Evolutionary conservation across 1,284 basidiomycete genomes (phyloP).

Genomic region (Tylopilus sp.): DNA sequence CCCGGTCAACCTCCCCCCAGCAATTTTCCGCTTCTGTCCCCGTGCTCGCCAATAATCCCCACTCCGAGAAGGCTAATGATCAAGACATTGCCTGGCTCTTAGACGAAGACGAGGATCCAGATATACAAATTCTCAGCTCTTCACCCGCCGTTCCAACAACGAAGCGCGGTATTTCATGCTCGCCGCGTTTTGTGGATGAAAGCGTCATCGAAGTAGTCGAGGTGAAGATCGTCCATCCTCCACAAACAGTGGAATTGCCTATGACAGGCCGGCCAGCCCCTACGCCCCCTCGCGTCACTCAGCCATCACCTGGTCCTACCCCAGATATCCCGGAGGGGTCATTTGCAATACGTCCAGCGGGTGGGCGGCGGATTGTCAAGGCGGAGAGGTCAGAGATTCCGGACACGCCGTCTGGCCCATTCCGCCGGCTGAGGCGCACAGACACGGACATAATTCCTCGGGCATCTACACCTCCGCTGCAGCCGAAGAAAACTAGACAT

Average conservation of each 20-base stretch:
- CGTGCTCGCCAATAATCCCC: not conserved
- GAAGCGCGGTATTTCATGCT: not conserved
- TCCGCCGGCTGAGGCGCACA: slow-evolving; percentile 45
- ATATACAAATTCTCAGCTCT: slow-evolving; percentile 51
- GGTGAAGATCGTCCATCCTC: slow-evolving; percentile 4
- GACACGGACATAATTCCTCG: slow-evolving; percentile 25
- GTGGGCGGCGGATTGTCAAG: slow-evolving; percentile 33
- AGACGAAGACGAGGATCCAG: slow-evolving; percentile 56
- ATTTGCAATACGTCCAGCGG: slow-evolving; percentile 52
- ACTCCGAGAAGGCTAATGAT: slow-evolving; percentile 12
- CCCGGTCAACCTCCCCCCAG: slow-evolving; percentile 14
- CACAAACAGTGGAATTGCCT: slow-evolving; percentile 21
- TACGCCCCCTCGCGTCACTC: slow-evolving; percentile 32
- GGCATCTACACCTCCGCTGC: slow-evolving; percentile 17
- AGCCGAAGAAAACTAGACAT: slow-evolving; percentile 38
- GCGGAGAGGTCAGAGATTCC: slow-evolving; percentile 36
- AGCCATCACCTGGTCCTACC: slow-evolving; percentile 18
- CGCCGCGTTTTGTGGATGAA: slow-evolving; percentile 3
- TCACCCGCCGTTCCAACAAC: slow-evolving; percentile 38
- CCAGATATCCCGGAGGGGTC: slow-evolving; percentile 44
- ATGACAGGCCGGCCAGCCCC: slow-evolving; percentile 45
- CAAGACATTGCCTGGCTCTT: slow-evolving; percentile 62
- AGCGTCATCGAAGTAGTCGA: slow-evolving; percentile 10
- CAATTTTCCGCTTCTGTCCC: not conserved
- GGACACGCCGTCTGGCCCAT: slow-evolving; percentile 39